Base-by-base conservation (phyloP, 2,329 filamentous ascomycete genomes). In the Lecanicillium sp. region DNA sequence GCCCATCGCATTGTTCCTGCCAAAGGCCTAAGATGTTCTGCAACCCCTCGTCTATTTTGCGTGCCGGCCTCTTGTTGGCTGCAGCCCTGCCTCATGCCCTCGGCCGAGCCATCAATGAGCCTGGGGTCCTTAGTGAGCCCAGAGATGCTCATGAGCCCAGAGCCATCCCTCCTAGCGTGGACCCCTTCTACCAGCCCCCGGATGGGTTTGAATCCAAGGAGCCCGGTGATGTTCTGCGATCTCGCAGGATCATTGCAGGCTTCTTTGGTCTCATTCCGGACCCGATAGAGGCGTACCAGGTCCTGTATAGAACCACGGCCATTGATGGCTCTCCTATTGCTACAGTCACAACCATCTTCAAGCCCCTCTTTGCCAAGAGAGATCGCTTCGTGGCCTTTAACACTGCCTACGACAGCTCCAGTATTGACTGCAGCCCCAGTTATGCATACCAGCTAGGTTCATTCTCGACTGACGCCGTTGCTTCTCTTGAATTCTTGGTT, bases 221-320 rank as follows among this genome's bases (percentile, higher is more conserved):
- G 18, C 39, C 39, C 13, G 39, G 39, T 7, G 20, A 27, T 14
- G 20, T 41, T 7, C 29, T 41, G 2, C 33, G 39, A 13, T 29
- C 30, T 7, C 37, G 37, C 17, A 20, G 32, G 11, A 27, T 39
- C 15, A 15, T 20, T 5, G 18, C 33, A 4, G 17, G 28, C 22
- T 37, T 41, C 25, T 37, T 38, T 2, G 15, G 20, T 4, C n/a
- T 33, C 19, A 19, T 41, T 3, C 34, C 34, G 7, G 31, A 33
- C 30, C 29, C 29, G 4, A 11, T 37, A 11, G 33, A 37, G 14
- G 25, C 39, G 7, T 33, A 34, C 17, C 39, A 41, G 29, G 17
- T 41, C 12, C 17, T 41, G 17, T 41, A 41, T 20, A 33, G 39
- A 13, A 41, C 39, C 14, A 41, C 39, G 1, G 34, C 39, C 10